Base-by-base conservation (phyloP, 305 asterid genomes). In the Nicotiana rustica region DNA sequence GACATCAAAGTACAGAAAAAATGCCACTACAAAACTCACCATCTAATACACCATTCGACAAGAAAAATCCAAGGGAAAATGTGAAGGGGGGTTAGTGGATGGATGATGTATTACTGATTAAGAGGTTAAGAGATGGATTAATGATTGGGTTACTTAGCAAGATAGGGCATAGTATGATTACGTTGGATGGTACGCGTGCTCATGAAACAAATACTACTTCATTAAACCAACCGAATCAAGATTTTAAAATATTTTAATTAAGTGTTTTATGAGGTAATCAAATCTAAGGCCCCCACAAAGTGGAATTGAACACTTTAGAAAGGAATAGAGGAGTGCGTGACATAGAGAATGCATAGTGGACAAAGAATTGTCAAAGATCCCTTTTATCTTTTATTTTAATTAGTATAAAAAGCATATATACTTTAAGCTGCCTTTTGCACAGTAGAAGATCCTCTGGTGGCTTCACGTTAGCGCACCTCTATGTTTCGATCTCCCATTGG, bases 351-450 rank as follows among this genome's bases (percentile, higher is more conserved):
- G 78, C 56, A 17, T 44, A 19, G 61, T 71, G 78, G 41, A 47
- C 14, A 47, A 25, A 25, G 25, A 25, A 25, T 25, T 25, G 25
- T 25, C 25, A 25, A 25, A 25, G 25, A 25, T 25, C 25, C 25
- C 25, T 25, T 25, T 25, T 25, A 25, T 25, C 25, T 25, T 25
- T 25, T 25, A 25, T 25, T 25, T 25, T 25, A 19, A 47, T 21
- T 21, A 47, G 49, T 41, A 47, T 71, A 71, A 21, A 79, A 79
- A 79, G 10, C 82, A 79, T 62, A 79, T 79, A 38, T 79, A 79
- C 44, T 79, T 79, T 62, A 79, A 79, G 70, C 56, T 61, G 82
- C 41, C 41, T 79, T 70, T 38, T 56, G 61, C 10, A 35, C 70
- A 60, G 82, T 61, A 19, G 41, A 79, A 79, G 67, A 57, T 79